phyloP scores from a whole-genome alignment of 2,329 filamentous ascomycete species.

The Aureobasidium sp. region DNA sequence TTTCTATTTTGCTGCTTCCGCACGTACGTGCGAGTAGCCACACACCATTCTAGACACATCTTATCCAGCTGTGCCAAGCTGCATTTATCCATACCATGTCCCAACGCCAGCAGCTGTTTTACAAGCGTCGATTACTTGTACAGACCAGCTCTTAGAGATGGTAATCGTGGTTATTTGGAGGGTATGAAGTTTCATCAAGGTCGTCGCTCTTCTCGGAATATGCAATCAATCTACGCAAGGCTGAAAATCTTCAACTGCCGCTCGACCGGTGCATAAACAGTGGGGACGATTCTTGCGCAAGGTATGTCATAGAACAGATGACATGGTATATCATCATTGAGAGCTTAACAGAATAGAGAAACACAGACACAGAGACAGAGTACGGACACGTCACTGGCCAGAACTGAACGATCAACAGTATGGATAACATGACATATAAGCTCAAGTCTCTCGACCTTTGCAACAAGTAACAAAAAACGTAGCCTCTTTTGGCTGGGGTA shows the following conservation, averaged over 20 bases:
- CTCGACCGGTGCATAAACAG: background rate
- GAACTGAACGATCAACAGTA: background rate
- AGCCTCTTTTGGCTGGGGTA: slow-evolving; percentile 1
- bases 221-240: background rate
- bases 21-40: background rate
- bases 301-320: background rate
- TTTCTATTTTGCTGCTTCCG: background rate
- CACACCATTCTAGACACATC: background rate
- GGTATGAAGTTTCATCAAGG: background rate
- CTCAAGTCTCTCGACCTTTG: background rate
- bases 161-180: background rate
- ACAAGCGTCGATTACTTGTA: background rate
- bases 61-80: background rate
- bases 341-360: no score
- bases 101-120: background rate
- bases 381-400: background rate
- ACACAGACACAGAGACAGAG: no score
- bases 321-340: no score
- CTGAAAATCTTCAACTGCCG: background rate
- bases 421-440: background rate
- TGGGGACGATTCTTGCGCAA: background rate
- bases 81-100: background rate
- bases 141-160: background rate
- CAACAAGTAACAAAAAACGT: slow-evolving; percentile 3
- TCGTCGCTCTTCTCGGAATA: background rate